These are phyloP conservation scores for Dispira simplex DNA, from an alignment of 192 early-diverging fungal genomes.

Conservation along the genomic window DNA sequence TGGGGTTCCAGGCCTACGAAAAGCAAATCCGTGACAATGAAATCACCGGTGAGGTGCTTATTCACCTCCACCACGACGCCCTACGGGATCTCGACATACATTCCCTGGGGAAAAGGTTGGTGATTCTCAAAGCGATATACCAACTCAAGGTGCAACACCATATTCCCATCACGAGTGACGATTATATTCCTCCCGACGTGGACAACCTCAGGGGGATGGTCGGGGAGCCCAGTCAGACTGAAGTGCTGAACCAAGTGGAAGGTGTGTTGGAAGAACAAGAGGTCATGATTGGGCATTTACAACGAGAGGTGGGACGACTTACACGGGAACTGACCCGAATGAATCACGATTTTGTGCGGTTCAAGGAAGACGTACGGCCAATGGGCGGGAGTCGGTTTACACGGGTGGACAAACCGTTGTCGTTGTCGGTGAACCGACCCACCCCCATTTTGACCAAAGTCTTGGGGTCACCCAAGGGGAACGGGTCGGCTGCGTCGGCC, in stretches of 20 bases:
- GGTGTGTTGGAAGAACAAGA: constrained; percentile 4
- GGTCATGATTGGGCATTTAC: constrained; percentile 22
- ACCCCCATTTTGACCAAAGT: not conserved
- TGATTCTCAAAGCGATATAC: constrained; percentile 84
- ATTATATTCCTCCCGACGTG: constrained; percentile 65
- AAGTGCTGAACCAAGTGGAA: constrained; percentile 6
- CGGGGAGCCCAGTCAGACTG: not conserved
- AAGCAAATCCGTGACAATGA: constrained; percentile 49
- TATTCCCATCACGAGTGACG: constrained; percentile 63
- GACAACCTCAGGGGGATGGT: constrained; percentile 5
- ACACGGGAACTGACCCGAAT: constrained; percentile 22
- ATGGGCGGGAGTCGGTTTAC: not conserved
- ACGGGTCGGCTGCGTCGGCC: not conserved
- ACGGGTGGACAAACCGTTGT: not conserved
- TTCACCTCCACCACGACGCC: constrained; percentile 80
- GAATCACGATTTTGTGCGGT: not conserved
- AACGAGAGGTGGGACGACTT: constrained; percentile 24
- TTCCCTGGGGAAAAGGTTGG: constrained; percentile 73
- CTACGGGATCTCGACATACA: constrained; percentile 75
- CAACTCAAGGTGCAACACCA: constrained; percentile 63
- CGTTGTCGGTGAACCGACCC: not conserved
- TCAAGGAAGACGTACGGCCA: not conserved
- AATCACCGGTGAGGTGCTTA: constrained; percentile 77
- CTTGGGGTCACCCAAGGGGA: not conserved
- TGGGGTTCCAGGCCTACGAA: constrained; percentile 9